These are phyloP conservation scores for Chimonanthus praecox DNA, from an alignment of 164 flowering plant genomes.

Conservation along the genomic window DNA sequence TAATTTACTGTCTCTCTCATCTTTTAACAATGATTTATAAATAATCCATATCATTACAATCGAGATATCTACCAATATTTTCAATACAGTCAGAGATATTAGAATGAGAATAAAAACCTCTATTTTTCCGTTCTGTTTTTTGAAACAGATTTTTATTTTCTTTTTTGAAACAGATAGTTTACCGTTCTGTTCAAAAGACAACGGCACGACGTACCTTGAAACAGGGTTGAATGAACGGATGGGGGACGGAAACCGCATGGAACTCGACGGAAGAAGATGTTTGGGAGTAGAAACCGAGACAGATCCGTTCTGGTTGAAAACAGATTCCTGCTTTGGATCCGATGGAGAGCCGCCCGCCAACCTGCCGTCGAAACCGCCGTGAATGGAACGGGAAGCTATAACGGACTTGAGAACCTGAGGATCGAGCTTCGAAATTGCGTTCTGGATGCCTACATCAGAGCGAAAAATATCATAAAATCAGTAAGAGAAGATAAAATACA, in stretches of 20 bases:
- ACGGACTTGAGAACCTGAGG: constrained; percentile 49
- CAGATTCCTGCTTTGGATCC: not conserved
- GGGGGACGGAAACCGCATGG: constrained; percentile 4
- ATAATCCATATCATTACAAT: no score
- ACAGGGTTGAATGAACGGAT: constrained; percentile 19
- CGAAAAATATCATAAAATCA: not conserved
- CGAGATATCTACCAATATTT: no score
- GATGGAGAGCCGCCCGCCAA: not conserved
- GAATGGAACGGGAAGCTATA: constrained; percentile 26
- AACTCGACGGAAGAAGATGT: not conserved
- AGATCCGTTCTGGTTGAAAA: constrained; percentile 4
- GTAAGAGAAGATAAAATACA: not conserved
- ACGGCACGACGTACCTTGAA: constrained; percentile 16
- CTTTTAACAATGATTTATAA: no score
- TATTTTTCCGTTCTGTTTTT: no score
- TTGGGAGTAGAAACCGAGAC: not conserved
- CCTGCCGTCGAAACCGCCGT: not conserved
- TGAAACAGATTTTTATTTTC: no score
- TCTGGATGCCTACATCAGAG: constrained; percentile 34
- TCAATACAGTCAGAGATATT: no score
- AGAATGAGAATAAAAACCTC: no score
- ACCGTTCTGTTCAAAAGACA: no score
- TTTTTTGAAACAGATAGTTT: no score
- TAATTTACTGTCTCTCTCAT: no score
- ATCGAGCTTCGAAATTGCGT: constrained; percentile 54